Conservation (phyloP, 768 basidiomycete genomes). For the Myochromella boudieri region DNA sequence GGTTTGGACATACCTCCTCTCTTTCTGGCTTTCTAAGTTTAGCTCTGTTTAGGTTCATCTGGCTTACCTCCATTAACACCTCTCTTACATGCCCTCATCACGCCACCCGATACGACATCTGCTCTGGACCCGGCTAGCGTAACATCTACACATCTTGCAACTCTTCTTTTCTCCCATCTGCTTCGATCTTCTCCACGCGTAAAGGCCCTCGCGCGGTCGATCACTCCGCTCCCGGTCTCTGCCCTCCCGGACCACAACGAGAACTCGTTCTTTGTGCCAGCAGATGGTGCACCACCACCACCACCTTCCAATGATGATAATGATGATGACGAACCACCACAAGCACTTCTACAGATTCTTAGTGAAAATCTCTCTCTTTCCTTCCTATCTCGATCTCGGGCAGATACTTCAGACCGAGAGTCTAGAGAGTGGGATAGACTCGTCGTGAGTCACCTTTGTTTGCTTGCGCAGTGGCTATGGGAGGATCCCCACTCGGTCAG, state of each 20-base stretch:
- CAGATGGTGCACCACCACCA: constrained; percentile 53
- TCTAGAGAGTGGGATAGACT: constrained; percentile 88
- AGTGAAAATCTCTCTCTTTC: constrained; percentile 90
- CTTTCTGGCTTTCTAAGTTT: neutral
- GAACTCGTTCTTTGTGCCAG: constrained; percentile 70
- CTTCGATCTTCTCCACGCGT: constrained; percentile 65
- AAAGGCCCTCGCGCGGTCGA: constrained; percentile 62
- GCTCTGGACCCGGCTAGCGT: constrained; percentile 52
- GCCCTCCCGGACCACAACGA: constrained; percentile 27
- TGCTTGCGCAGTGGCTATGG: constrained; percentile 95
- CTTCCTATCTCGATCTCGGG: constrained; percentile 71
- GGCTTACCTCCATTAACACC: constrained; percentile 56
- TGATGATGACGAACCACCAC: constrained; percentile 63
- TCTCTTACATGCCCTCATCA: constrained; percentile 65
- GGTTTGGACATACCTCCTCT: constrained; percentile 19
- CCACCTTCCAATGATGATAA: constrained; percentile 27
- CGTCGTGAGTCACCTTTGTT: constrained; percentile 79
- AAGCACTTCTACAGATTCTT: constrained; percentile 79
- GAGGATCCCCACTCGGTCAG: constrained; percentile 87
- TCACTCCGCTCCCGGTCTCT: constrained; percentile 50
- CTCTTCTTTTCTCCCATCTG: constrained; percentile 78
- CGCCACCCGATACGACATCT: constrained; percentile 55
- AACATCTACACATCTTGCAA: constrained; percentile 70
- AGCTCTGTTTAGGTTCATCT: constrained; percentile 23
- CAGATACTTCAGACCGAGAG: constrained; percentile 67